Evolutionary conservation across 2,329 filamentous ascomycete genomes (phyloP).

Genomic region (Penicillium sp.): DNA sequence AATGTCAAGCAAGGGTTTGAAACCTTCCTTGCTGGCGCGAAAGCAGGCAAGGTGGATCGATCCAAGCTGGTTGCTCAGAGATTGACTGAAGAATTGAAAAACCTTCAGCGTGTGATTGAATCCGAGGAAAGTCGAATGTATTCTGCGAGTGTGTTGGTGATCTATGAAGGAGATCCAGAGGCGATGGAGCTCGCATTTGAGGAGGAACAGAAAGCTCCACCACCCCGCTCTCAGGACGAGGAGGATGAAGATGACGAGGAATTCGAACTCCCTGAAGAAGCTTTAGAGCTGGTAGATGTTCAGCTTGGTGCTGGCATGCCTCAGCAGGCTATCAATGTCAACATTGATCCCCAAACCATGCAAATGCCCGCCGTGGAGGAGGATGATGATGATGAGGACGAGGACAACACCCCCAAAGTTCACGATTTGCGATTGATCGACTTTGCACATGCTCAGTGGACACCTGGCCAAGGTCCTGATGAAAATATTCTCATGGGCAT

Average conservation of each 20-base stretch:
- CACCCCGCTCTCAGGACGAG: constrained; percentile 29
- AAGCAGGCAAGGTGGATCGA: constrained; percentile 42
- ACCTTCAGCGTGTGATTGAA: constrained; percentile 51
- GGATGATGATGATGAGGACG: constrained; percentile 58
- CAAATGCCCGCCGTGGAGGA: constrained; percentile 51
- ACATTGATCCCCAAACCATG: constrained; percentile 37
- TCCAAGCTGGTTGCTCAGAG: constrained; percentile 46
- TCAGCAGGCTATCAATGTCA: constrained; percentile 37
- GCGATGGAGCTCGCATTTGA: constrained; percentile 53
- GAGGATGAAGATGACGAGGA: constrained; percentile 31
- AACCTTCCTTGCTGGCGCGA: constrained; percentile 54
- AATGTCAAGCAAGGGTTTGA: constrained; percentile 59
- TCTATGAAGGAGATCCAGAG: constrained; percentile 64
- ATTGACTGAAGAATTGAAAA: constrained; percentile 43
- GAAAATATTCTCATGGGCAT: constrained; percentile 78
- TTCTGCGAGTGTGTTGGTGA: constrained; percentile 62
- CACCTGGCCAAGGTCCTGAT: constrained; percentile 77
- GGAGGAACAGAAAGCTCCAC: constrained; percentile 41
- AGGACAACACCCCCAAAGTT: constrained; percentile 61
- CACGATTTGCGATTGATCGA: constrained; percentile 87
- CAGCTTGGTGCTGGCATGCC: constrained; percentile 31
- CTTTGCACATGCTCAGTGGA: constrained; percentile 90
- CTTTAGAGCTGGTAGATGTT: constrained; percentile 33
- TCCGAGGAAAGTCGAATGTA: constrained; percentile 66
- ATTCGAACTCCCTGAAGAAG: constrained; percentile 31